Evolutionary conservation across 1,139 yeast genomes (phyloP).

Genomic region (Sugiyamaella japonica): DNA sequence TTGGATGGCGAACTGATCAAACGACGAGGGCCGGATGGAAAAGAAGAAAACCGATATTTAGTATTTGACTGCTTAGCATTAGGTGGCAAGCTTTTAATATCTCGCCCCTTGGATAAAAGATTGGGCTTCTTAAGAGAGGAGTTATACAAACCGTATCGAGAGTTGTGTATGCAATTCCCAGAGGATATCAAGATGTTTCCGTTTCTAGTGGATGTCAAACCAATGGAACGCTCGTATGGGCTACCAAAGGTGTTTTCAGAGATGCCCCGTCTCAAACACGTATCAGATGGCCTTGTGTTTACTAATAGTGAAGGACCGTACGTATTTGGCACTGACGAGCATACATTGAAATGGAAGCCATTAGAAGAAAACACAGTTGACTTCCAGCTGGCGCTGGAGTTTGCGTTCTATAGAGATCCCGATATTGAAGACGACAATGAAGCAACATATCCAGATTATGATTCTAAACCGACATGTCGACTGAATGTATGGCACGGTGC

Average conservation of each 20-base stretch:
- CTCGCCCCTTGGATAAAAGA: constrained; percentile 72
- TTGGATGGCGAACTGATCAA: constrained; percentile 86
- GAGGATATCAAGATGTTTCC: constrained; percentile 76
- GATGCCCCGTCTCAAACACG: constrained; percentile 70
- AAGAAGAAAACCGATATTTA: constrained; percentile 68
- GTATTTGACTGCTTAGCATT: constrained; percentile 90
- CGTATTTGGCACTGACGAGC: constrained; percentile 81
- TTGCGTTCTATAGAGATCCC: constrained; percentile 65
- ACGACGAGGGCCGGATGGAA: constrained; percentile 45
- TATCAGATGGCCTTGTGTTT: constrained; percentile 90
- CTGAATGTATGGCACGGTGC: constrained; percentile 78
- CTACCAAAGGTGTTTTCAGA: constrained; percentile 73
- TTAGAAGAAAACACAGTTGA: constrained; percentile 93
- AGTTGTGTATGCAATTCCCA: constrained; percentile 66
- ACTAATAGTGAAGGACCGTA: constrained; percentile 91
- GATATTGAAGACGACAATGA: constrained; percentile 57
- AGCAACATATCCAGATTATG: constrained; percentile 71
- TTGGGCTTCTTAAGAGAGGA: constrained; percentile 84
- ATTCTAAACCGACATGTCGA: constrained; percentile 66
- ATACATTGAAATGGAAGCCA: constrained; percentile 88
- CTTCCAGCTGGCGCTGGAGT: constrained; percentile 69
- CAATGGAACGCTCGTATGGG: constrained; percentile 82
- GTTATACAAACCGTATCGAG: constrained; percentile 78
- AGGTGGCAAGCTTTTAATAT: constrained; percentile 69
- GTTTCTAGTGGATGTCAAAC: constrained; percentile 79